Conservation (phyloP, 345 rosid genomes). For the Schrenkiella parvula region DNA sequence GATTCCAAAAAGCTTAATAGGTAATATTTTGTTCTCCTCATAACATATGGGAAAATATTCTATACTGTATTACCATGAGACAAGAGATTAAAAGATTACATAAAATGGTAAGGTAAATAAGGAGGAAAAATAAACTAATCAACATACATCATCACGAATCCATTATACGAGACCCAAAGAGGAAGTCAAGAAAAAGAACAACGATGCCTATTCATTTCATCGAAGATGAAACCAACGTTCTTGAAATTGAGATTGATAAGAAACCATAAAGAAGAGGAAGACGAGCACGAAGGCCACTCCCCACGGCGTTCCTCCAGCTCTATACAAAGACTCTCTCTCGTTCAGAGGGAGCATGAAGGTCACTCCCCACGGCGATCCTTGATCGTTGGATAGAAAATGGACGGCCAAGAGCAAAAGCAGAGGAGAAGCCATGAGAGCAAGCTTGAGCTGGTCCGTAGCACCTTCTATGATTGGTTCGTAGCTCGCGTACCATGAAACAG, state of each 20-base stretch:
- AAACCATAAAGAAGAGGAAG: conserved; percentile 49
- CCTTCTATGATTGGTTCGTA: conserved; percentile 49
- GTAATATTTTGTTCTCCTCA: too few species aligned
- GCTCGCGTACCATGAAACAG: conserved; percentile 49
- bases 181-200: not conserved
- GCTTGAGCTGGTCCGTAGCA: conserved; percentile 45
- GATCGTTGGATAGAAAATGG: conserved; percentile 43
- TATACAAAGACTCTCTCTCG: conserved; percentile 44
- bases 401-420: conserved; percentile 42
- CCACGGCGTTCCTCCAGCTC: conserved; percentile 59
- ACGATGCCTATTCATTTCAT: conserved; percentile 10
- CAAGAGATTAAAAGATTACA: not conserved
- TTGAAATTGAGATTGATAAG: conserved; percentile 52
- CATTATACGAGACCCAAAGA: not conserved
- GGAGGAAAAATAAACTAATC: not conserved
- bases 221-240: conserved; percentile 56
- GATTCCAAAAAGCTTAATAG: not conserved
- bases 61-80: not conserved
- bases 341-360: conserved; percentile 31
- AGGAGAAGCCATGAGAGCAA: conserved; percentile 42
- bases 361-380: conserved; percentile 32
- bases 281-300: conserved; percentile 50
- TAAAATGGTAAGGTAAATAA: not conserved
- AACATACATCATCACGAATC: not conserved
- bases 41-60: not conserved